Evolutionary conservation across 352 stramenopile species (phyloP).

Genomic region (Phytophthora litchii): DNA sequence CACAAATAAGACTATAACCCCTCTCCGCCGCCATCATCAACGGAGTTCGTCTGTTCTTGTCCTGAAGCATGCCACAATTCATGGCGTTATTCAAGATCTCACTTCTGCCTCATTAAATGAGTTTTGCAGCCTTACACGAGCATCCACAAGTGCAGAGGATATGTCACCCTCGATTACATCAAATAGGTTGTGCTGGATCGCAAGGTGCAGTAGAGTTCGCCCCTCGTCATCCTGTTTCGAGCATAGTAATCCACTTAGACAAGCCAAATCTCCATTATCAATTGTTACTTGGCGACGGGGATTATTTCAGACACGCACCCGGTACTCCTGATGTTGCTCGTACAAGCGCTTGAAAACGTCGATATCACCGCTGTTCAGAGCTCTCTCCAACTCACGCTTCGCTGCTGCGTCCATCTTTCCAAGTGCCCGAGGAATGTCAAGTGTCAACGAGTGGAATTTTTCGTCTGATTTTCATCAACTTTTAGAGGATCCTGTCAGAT

Average conservation of each 20-base stretch:
- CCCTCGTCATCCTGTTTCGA: conserved; percentile 29
- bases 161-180: conserved; percentile 36
- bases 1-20: conserved; percentile 42
- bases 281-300: background rate
- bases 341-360: conserved; percentile 29
- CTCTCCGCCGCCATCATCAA: conserved; percentile 40
- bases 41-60: conserved; percentile 36
- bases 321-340: conserved; percentile 28
- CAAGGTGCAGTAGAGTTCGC: conserved; percentile 36
- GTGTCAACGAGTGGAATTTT: conserved; percentile 12
- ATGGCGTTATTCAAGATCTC: background rate
- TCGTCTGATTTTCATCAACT: conserved; percentile 21
- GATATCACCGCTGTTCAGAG: conserved; percentile 23
- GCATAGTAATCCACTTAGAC: conserved; percentile 8
- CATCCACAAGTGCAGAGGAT: conserved; percentile 19
- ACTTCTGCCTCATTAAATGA: background rate
- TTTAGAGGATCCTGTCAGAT: conserved; percentile 2
- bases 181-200: conserved; percentile 34
- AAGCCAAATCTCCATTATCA: background rate
- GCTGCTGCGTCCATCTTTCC: conserved; percentile 12
- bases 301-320: conserved; percentile 18
- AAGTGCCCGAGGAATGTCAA: background rate
- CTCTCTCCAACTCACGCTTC: conserved; percentile 24
- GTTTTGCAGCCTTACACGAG: conserved; percentile 12
- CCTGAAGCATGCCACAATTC: conserved; percentile 14